Conservation (phyloP, 768 basidiomycete species). For the Pleurotus citrinopileatus region DNA sequence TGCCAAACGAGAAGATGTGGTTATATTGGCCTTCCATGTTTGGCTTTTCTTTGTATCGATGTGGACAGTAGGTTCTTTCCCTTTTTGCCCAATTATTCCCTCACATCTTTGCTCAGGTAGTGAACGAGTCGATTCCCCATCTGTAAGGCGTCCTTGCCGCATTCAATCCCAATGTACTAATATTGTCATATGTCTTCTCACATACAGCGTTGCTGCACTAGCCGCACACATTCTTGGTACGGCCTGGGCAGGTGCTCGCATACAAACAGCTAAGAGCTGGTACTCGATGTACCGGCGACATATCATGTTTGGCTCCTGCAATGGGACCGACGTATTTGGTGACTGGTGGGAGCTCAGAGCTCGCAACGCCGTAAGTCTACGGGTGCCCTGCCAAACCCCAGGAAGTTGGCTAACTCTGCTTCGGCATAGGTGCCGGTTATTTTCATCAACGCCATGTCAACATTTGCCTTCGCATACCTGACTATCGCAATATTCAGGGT, state of each 20-base stretch:
- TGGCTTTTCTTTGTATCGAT: slow-evolving; percentile 47
- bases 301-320: slow-evolving; percentile 37
- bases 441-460: slow-evolving; percentile 31
- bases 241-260: slow-evolving; percentile 44
- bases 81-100: not conserved
- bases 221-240: slow-evolving; percentile 44
- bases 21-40: slow-evolving; percentile 40
- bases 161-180: not conserved
- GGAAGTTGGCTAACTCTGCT: not conserved
- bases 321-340: slow-evolving; percentile 35
- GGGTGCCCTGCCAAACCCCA: not conserved
- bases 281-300: slow-evolving; percentile 28
- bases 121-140: slow-evolving; percentile 2
- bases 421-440: slow-evolving; percentile 36
- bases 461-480: slow-evolving; percentile 35
- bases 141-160: not conserved
- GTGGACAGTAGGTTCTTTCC: slow-evolving; percentile 35
- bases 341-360: slow-evolving; percentile 38
- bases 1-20: slow-evolving; percentile 45
- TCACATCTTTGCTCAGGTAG: not conserved
- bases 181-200: not conserved
- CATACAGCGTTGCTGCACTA: slow-evolving; percentile 41
- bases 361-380: slow-evolving; percentile 32
- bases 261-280: slow-evolving; percentile 29
- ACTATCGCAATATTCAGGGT: slow-evolving; percentile 43